phyloP scores from a whole-genome alignment of 305 asterid species.

The Rubia peregrina region DNA sequence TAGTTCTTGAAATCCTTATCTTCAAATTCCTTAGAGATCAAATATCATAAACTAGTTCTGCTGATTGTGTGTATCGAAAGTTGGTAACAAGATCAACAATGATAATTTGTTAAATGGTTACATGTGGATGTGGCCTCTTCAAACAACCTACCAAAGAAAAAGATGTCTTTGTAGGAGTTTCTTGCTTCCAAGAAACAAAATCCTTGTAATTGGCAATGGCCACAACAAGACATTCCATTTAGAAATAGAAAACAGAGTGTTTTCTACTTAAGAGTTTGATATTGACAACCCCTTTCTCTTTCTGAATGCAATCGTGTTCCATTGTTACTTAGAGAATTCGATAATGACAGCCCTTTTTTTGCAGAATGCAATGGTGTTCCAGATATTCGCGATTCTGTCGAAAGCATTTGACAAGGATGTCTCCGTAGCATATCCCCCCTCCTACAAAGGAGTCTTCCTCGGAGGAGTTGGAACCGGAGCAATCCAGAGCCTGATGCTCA shows the following conservation, averaged over 20 bases:
- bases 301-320: constrained; percentile 39
- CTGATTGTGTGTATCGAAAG: background rate
- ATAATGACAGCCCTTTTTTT: background rate
- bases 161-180: background rate
- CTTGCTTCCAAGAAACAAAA: constrained; percentile 19
- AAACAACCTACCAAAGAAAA: background rate
- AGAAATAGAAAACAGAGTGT: background rate
- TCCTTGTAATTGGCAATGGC: background rate
- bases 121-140: background rate
- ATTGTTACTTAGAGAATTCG: background rate
- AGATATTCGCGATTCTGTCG: constrained; percentile 49
- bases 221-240: too few relatives aligned
- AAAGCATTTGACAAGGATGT: constrained; percentile 34
- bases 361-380: constrained; percentile 85
- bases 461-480: constrained; percentile 72
- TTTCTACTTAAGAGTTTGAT: background rate
- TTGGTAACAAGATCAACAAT: background rate
- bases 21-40: background rate
- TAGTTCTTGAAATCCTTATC: background rate
- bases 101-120: background rate
- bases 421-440: constrained; percentile 37
- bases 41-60: background rate
- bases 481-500: constrained; percentile 56
- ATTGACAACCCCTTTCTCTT: constrained; percentile 3
- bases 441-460: constrained; percentile 47